These are phyloP conservation scores for Alisma plantagoaquatica DNA, from an alignment of 106 monocot genomes.

Conservation along the genomic window DNA sequence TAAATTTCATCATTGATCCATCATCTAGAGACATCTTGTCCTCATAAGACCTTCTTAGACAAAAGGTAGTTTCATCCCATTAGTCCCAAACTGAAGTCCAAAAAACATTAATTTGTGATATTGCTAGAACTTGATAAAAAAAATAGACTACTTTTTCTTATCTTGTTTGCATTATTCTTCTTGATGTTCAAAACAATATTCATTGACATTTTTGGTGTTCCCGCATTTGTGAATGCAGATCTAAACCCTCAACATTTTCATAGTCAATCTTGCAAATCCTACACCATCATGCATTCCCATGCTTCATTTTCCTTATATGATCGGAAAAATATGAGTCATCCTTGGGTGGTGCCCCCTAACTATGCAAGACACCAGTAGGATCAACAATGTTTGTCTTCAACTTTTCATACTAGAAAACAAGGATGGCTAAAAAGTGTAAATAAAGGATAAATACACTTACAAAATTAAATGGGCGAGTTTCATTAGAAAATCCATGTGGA, in stretches of 20 bases:
- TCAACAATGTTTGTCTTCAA: too few relatives aligned
- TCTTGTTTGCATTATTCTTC: constrained; percentile 50
- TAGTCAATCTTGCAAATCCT: constrained; percentile 82
- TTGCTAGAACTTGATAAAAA: not conserved
- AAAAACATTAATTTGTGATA: not conserved
- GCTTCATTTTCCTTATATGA: constrained; percentile 46
- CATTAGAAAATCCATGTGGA: not conserved
- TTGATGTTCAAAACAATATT: constrained; percentile 82
- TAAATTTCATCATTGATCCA: constrained; percentile 1
- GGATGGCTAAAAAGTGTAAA: not conserved
- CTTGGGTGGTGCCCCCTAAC: too few relatives aligned
- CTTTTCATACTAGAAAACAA: not conserved
- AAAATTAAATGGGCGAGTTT: not conserved
- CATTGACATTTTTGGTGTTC: constrained; percentile 90
- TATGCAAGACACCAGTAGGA: too few relatives aligned
- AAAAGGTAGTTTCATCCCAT: not conserved
- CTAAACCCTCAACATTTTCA: constrained; percentile 68
- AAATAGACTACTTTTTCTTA: constrained; percentile 32
- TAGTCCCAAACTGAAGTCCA: not conserved
- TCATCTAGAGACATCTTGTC: constrained; percentile 8
- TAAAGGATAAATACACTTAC: not conserved
- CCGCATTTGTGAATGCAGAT: constrained; percentile 74
- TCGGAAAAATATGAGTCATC: constrained; percentile 28
- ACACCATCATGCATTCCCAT: constrained; percentile 59
- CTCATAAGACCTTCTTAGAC: constrained; percentile 11